A percentile compares a stretch with the other conserved stretches of the same genome.
Conservation (phyloP, 208 protist genomes). For the Trypanosoma boissoni region DNA sequence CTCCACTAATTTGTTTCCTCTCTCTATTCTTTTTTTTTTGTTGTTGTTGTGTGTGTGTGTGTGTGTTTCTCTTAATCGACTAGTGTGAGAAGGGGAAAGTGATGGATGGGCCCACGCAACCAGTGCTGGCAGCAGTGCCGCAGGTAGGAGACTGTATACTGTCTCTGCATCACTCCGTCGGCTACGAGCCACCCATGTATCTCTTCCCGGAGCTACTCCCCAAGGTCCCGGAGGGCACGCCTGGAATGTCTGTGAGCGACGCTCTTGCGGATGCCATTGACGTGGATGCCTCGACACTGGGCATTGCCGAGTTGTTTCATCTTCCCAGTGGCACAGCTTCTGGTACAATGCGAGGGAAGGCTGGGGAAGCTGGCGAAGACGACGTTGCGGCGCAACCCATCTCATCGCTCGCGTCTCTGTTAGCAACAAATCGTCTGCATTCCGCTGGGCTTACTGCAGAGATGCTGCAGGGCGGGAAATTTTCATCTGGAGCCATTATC, state of each 20-base stretch:
- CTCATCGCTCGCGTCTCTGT: constrained; percentile 55
- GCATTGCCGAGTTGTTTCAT: constrained; percentile 51
- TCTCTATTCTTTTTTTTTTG: not conserved
- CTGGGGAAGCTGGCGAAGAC: constrained; percentile 5
- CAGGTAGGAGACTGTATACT: constrained; percentile 71
- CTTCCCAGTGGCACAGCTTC: constrained; percentile 18
- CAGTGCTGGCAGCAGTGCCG: constrained; percentile 5
- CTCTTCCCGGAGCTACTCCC: constrained; percentile 82
- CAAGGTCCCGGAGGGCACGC: constrained; percentile 59
- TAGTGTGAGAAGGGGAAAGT: constrained; percentile 1
- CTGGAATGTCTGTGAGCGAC: constrained; percentile 64
- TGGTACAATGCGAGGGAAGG: constrained; percentile 2
- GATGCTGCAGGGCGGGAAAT: constrained; percentile 47
- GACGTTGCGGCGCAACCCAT: constrained; percentile 6
- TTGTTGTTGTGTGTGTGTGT: too few species aligned
- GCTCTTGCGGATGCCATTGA: constrained; percentile 73
- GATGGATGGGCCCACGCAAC: constrained; percentile 10
- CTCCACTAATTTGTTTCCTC: not conserved
- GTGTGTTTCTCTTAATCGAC: too few species aligned
- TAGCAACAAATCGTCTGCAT: constrained; percentile 61
- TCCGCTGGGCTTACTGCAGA: constrained; percentile 45
- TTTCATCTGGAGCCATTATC: constrained; percentile 61
- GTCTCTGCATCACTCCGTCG: constrained; percentile 44
- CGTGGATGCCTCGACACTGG: constrained; percentile 66
- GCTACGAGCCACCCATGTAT: constrained; percentile 86